Evolutionary conservation across 1,139 yeast species (phyloP), one percentile per base, ranked within the genome.

Genomic region (Magnusiomyces clavatus): DNA sequence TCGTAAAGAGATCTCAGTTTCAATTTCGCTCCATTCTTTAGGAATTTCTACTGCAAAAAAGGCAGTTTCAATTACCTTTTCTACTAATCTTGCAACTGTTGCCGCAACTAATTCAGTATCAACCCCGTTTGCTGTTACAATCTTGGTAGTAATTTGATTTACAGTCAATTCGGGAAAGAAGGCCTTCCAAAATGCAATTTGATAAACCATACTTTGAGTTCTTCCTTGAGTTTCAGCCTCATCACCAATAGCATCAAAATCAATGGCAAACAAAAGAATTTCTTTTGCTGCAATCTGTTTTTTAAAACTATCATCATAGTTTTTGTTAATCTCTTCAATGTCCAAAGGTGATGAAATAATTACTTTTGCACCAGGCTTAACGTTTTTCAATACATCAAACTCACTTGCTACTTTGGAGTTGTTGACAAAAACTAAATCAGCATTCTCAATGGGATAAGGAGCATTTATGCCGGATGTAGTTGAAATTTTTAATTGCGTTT

Each of bases 101-200:
- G 90, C 84, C 31, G 90, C 94, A 60, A 87, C 78, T 55, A 87
- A 76, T 69, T 87, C 96, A 57, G 87, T 85, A 55, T 83, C 88
- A 54, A 84, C 79, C 52, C 95, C 94, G 58, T 83, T 83, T 24
- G 95, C 84, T 65, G 83, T 86, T 65, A 85, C 80, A 61, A 88
- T 79, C 68, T 83, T 84, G 68, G 87, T 84, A 55, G 87, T 89
- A 60, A 85, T 77, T 46, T 82, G 82, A 49, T 82, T 83, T 49
- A 72, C 66, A 44, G 77, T 76, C 48, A 83, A 75, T 51, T 77
- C 76, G 8, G 89, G 87, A 56, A 77, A 78, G 6, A 86, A 78
- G 43, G 77, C 72, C 59, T 78, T 77, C 95, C 96, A 88, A 73
- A 87, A 84, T 1, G 82, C 87, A 50, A 84, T 78, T 70, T 88